Conservation (phyloP, 2,329 filamentous ascomycete species). For the Ophiostoma himal-ulmi region DNA sequence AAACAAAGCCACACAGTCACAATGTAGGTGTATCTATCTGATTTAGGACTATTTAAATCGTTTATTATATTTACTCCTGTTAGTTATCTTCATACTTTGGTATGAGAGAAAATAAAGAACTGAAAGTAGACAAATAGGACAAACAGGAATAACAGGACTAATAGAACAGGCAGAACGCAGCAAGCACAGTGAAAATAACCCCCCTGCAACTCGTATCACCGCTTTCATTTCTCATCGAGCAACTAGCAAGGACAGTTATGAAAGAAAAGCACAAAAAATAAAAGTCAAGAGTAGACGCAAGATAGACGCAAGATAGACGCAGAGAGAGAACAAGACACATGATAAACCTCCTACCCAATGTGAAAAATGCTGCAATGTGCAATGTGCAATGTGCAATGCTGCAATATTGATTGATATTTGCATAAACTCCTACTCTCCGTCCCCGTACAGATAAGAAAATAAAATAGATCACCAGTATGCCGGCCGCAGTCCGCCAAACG, state of each 20-base stretch:
- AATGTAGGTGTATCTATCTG: neutral
- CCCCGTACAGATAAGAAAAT: neutral
- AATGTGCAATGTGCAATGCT: slow-evolving; percentile 3
- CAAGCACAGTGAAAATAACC: neutral
- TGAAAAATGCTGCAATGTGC: neutral
- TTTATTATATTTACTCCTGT: too few species aligned
- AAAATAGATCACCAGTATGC: slow-evolving; percentile 30
- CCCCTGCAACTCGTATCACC: too few species aligned
- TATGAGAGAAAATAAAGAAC: neutral
- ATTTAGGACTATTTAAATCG: too few species aligned
- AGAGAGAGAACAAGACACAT: neutral
- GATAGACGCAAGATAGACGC: too few species aligned
- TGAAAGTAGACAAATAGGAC: neutral
- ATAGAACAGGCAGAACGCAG: neutral
- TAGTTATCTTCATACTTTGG: neutral
- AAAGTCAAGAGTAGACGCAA: neutral
- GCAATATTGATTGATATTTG: neutral
- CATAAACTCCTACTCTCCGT: neutral
- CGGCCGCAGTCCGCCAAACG: slow-evolving; percentile 42
- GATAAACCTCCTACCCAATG: neutral
- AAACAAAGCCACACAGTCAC: neutral
- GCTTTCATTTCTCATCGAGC: too few species aligned
- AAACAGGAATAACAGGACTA: too few species aligned
- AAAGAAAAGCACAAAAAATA: neutral
- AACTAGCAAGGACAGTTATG: neutral